Evolutionary conservation across 2,329 filamentous ascomycete species (phyloP).

Genomic region (Penicillium sp.): DNA sequence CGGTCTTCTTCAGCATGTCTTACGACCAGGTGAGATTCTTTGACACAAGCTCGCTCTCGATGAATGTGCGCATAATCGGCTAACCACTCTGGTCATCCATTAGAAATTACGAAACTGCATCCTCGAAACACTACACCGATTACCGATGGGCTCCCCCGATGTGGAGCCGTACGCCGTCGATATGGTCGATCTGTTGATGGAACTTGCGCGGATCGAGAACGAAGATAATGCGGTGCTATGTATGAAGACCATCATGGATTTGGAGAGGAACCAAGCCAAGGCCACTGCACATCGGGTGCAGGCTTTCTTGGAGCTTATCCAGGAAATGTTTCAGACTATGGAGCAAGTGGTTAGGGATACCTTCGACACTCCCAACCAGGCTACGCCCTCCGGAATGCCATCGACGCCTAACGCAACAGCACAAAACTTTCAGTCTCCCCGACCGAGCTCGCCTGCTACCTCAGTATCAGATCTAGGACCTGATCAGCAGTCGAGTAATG

Average conservation of each 20-base stretch:
- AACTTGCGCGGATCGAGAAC: constrained; percentile 84
- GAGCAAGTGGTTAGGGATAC: constrained; percentile 92
- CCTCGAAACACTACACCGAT: constrained; percentile 88
- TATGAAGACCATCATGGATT: constrained; percentile 96
- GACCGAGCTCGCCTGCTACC: constrained; percentile 84
- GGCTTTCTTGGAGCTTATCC: constrained; percentile 83
- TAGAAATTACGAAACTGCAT: constrained; percentile 88
- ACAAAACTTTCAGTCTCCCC: constrained; percentile 78
- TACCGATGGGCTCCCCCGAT: constrained; percentile 73
- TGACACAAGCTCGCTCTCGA: not conserved
- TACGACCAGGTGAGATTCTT: constrained; percentile 70
- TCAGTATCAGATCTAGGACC: constrained; percentile 75
- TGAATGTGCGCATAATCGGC: not conserved
- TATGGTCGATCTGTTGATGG: constrained; percentile 86
- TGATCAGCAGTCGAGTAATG: constrained; percentile 78
- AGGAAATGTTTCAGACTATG: constrained; percentile 94
- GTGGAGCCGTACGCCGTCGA: constrained; percentile 86
- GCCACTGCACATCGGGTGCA: constrained; percentile 79
- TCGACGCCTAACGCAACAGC: constrained; percentile 52
- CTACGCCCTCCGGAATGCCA: constrained; percentile 51
- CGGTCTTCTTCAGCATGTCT: constrained; percentile 87
- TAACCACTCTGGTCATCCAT: constrained; percentile 6
- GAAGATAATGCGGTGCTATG: constrained; percentile 98
- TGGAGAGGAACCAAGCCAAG: constrained; percentile 89
- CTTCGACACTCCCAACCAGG: constrained; percentile 71